Evolutionary conservation across 1,284 basidiomycete species (phyloP), one percentile per base, ranked within the genome.

Genomic region (Trametes hirsuta): DNA sequence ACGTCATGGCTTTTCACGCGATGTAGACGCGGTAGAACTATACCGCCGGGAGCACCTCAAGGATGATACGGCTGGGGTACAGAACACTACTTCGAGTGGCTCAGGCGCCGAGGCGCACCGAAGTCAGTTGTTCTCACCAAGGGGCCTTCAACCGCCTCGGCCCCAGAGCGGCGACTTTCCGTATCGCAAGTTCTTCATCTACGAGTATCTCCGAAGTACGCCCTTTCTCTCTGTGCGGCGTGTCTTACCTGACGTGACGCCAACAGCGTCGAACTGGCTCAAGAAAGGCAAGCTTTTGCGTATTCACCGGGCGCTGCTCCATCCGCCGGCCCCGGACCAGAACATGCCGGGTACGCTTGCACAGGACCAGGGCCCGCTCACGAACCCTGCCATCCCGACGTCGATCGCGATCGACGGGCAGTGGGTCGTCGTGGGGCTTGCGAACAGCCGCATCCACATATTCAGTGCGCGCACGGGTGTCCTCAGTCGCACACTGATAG

Each of bases 361-460:
- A 6, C 50, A 61, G 30, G 54, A 61, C 22, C 56, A 55, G 24
- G 53, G 21, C 14, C 59, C 41, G 22, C 49, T 56, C 36, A 47
- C 55, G 47, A 59, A 62, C 34, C 61, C 66, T 2, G 69, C 64
- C 71, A 78, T 62, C 74, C 86, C 40, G 85, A 93, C 97, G 0
- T 94, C 91, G 3, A 81, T 97, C 22, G 93, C 94, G 1, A 82
- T 98, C 61, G 93, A 97, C 74, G 77, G 83, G 24, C 86, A 93
- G 54, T 94, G 90, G 84, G 87, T 98, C 68, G 88, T 97, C 42
- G 90, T 96, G 24, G 96, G 94, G 1, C 90, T 97, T 72, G 93
- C 94, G 12, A 97, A 93, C 73, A 85, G 86, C 66, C 88, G 89
- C 65, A 92, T 98, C 47, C 93, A 95, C 71, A 84, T 98, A 24